A percentile compares a stretch with the other conserved stretches of the same genome.
These are phyloP conservation scores for Cymbopogon flexuosus DNA, from an alignment of 202 grass and related monocot species.

Conservation along the genomic window DNA sequence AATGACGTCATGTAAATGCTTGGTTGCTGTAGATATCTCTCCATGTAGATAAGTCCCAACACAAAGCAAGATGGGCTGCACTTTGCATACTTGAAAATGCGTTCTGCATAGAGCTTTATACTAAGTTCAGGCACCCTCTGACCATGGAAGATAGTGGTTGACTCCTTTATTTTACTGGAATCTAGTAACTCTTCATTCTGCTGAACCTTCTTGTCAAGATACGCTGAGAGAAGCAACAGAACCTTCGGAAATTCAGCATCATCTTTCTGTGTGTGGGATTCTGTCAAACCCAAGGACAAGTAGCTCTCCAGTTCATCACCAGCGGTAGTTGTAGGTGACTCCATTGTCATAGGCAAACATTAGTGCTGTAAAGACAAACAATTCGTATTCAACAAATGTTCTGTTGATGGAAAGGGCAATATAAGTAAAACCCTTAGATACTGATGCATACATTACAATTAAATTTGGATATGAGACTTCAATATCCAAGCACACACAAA, in stretches of 20 bases:
- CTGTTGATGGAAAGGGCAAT: background rate
- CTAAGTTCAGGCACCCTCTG: slow-evolving; percentile 66
- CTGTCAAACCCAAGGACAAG: slow-evolving; percentile 60
- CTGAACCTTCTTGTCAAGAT: slow-evolving; percentile 58
- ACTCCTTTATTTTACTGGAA: slow-evolving; percentile 47
- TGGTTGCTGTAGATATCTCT: slow-evolving; percentile 81
- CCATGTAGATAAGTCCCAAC: slow-evolving; percentile 73
- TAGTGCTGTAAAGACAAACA: slow-evolving; percentile 39
- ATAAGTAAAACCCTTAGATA: background rate
- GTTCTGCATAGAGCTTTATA: slow-evolving; percentile 70
- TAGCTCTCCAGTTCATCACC: slow-evolving; percentile 48
- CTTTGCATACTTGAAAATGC: slow-evolving; percentile 87
- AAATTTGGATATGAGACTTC: background rate
- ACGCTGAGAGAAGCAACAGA: slow-evolving; percentile 56
- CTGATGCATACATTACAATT: background rate
- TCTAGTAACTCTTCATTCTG: slow-evolving; percentile 56
- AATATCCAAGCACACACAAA: background rate
- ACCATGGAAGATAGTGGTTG: slow-evolving; percentile 65
- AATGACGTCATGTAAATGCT: slow-evolving; percentile 56
- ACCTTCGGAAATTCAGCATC: slow-evolving; percentile 56
- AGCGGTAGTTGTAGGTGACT: slow-evolving; percentile 26
- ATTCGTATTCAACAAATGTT: slow-evolving; percentile 6
- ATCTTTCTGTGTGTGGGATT: slow-evolving; percentile 44
- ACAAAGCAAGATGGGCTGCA: slow-evolving; percentile 95
- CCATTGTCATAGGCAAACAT: slow-evolving; percentile 42